Evolutionary conservation across 2,329 filamentous ascomycete genomes (phyloP).

Genomic region (Tolypocladium album): DNA sequence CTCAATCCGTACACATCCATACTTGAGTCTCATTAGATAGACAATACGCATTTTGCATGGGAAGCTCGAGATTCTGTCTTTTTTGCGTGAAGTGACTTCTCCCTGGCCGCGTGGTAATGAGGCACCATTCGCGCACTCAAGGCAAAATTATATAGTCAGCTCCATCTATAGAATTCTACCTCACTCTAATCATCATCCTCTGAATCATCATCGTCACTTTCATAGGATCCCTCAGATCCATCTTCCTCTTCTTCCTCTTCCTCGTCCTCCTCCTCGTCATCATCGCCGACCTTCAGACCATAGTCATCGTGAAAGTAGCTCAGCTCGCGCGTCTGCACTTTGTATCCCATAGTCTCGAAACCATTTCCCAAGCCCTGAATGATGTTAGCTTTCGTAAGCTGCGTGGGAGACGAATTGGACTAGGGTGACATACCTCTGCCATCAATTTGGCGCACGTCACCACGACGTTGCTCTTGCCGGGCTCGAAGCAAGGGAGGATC

Average conservation of each 20-base stretch:
- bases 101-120: not conserved
- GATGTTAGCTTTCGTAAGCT: conserved; percentile 4
- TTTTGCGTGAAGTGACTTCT: too few species aligned
- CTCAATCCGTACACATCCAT: not conserved
- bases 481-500: conserved; percentile 69
- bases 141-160: too few species aligned
- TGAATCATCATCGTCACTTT: not conserved
- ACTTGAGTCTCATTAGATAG: not conserved
- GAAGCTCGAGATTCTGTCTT: not conserved
- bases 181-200: not conserved
- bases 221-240: conserved; percentile 2
- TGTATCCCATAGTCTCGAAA: conserved; percentile 68
- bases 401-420: not conserved
- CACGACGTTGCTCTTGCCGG: conserved; percentile 72
- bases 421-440: conserved; percentile 55
- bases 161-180: not conserved
- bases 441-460: conserved; percentile 81
- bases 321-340: conserved; percentile 61
- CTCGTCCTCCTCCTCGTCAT: conserved; percentile 40
- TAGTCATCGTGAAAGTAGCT: conserved; percentile 85
- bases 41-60: not conserved
- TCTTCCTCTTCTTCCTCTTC: conserved; percentile 26
- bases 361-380: conserved; percentile 61
- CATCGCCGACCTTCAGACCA: conserved; percentile 60
- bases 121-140: not conserved